These are phyloP conservation scores for Selenicereus undatus DNA, from an alignment of 148 eudicot species.

Conservation along the genomic window DNA sequence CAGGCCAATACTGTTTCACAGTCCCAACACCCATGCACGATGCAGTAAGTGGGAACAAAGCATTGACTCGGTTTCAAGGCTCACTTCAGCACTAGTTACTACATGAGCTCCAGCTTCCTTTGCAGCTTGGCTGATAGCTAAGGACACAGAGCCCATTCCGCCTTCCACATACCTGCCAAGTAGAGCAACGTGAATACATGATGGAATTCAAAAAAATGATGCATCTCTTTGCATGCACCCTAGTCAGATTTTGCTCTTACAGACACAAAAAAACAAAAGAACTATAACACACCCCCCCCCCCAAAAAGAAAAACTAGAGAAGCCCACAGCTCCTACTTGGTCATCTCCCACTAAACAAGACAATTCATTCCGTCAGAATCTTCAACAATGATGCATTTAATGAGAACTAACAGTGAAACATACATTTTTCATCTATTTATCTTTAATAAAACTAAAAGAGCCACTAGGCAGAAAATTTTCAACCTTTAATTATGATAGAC, in stretches of 20 bases:
- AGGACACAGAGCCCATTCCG: constrained; percentile 44
- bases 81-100: constrained; percentile 62
- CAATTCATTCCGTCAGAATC: neutral
- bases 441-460: neutral
- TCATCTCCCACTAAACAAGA: neutral
- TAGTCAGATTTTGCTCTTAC: neutral
- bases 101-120: constrained; percentile 71
- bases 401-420: no score
- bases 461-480: neutral
- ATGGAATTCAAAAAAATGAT: neutral
- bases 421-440: no score
- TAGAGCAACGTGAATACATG: neutral
- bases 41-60: neutral
- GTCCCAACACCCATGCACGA: neutral
- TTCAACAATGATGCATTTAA: no score
- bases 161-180: constrained; percentile 49
- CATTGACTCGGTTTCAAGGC: constrained; percentile 9
- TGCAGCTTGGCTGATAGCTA: constrained; percentile 61
- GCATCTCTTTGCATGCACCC: neutral
- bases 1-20: neutral
- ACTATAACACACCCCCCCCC: neutral
- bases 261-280: constrained; percentile 13
- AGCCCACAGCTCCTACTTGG: neutral
- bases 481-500: no score
- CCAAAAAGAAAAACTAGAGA: neutral